phyloP scores from a whole-genome alignment of 73 alveolate genomes.

The Stentor coeruleus region DNA sequence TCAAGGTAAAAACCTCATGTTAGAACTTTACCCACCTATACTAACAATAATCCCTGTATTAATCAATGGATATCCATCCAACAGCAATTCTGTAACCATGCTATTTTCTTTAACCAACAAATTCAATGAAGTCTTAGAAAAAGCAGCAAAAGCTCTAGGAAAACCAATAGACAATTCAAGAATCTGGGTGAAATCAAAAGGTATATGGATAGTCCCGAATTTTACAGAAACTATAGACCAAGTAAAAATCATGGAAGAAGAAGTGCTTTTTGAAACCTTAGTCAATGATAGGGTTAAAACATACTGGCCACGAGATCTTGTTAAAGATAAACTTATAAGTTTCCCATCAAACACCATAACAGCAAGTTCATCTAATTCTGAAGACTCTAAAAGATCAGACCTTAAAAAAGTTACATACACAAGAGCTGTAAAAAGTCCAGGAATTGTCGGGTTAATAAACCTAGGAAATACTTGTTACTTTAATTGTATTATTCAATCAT shows the following conservation, averaged over 20 bases:
- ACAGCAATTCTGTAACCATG: background rate
- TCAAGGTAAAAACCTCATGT: conserved; percentile 39
- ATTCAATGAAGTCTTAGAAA: background rate
- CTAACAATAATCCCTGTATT: background rate
- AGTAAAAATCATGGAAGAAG: background rate
- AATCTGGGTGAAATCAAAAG: conserved; percentile 8
- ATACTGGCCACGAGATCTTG: conserved; percentile 9
- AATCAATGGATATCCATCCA: background rate
- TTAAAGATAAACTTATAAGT: background rate
- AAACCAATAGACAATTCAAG: background rate
- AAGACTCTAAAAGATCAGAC: background rate
- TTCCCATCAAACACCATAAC: conserved; percentile 4
- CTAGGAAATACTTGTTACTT: conserved; percentile 81
- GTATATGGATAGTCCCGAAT: background rate
- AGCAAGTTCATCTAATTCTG: conserved; percentile 22
- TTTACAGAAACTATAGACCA: background rate
- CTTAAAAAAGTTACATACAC: too few relatives aligned
- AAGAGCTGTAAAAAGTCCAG: background rate
- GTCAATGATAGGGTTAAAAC: background rate
- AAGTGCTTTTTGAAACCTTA: conserved; percentile 1
- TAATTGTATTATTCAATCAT: conserved; percentile 66
- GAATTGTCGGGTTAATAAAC: conserved; percentile 55
- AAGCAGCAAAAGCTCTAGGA: background rate
- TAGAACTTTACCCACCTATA: conserved; percentile 75
- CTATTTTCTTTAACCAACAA: background rate